Percentiles rank a stretch among this genome's conserved stretches.
These are phyloP conservation scores for Plectosphaerella plurivora DNA, from an alignment of 2,329 filamentous ascomycete species.

Conservation along the genomic window DNA sequence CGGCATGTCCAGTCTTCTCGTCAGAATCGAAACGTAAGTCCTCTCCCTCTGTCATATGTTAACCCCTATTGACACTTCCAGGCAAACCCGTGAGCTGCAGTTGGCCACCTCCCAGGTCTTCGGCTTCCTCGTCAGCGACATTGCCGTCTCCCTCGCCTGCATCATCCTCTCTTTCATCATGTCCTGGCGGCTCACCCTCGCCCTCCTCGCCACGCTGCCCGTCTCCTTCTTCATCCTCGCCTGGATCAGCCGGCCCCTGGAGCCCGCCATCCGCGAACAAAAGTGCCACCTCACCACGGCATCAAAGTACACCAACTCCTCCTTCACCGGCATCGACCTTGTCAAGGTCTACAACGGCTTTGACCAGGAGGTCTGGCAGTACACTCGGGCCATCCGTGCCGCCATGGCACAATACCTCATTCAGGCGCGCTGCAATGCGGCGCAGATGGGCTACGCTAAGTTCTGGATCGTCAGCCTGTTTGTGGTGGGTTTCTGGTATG, in stretches of 20 bases:
- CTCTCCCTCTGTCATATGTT: no score
- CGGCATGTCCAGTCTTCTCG: slow-evolving; percentile 68
- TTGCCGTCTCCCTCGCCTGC: slow-evolving; percentile 60
- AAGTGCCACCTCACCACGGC: slow-evolving; percentile 63
- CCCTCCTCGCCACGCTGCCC: slow-evolving; percentile 71
- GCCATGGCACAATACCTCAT: slow-evolving; percentile 61
- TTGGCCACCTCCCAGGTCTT: slow-evolving; percentile 74
- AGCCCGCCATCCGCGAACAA: slow-evolving; percentile 64
- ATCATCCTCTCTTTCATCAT: slow-evolving; percentile 70
- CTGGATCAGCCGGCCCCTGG: slow-evolving; percentile 56
- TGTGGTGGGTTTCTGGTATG: slow-evolving; percentile 87
- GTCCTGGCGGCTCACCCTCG: slow-evolving; percentile 80
- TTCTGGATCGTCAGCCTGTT: slow-evolving; percentile 77
- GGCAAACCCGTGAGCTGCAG: slow-evolving; percentile 79
- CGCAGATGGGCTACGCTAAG: slow-evolving; percentile 69
- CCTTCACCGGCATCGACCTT: slow-evolving; percentile 71
- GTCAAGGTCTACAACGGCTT: slow-evolving; percentile 85
- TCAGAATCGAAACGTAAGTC: slow-evolving; percentile 67
- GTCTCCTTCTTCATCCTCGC: slow-evolving; percentile 58
- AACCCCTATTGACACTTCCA: slow-evolving; percentile 29
- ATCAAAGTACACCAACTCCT: slow-evolving; percentile 66
- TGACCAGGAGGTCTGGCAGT: slow-evolving; percentile 63
- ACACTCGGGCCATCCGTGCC: slow-evolving; percentile 48
- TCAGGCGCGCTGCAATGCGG: slow-evolving; percentile 64
- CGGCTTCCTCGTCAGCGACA: slow-evolving; percentile 62